phyloP scores from a whole-genome alignment of 1,139 yeast species.

The Blastobotrys niveus region DNA sequence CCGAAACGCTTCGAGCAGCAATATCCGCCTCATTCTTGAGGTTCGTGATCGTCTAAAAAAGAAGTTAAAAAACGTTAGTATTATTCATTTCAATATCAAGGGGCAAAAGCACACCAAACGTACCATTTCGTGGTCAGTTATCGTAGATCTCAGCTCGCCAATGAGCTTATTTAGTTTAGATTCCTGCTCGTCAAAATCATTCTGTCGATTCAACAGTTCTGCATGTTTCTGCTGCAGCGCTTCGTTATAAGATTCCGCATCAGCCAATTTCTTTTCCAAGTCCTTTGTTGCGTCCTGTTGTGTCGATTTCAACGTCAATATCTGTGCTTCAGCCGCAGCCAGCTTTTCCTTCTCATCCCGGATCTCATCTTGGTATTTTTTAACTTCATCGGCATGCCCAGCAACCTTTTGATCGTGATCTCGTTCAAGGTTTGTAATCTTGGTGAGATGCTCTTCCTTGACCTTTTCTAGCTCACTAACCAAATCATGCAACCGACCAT shows the following conservation, averaged over 20 bases:
- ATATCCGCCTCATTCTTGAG: conserved; percentile 8
- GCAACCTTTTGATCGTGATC: conserved; percentile 1
- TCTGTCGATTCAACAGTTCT: conserved; percentile 8
- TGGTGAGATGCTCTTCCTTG: conserved; percentile 17
- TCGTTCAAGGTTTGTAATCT: conserved; percentile 11
- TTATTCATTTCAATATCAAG: no score
- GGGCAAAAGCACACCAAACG: no score
- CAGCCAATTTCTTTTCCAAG: conserved; percentile 7
- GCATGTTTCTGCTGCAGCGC: conserved; percentile 14
- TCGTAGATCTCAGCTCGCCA: conserved; percentile 2
- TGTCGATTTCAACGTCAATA: conserved; percentile 16
- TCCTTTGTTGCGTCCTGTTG: conserved; percentile 5
- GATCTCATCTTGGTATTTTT: conserved; percentile 12
- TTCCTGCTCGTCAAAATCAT: conserved; percentile 3
- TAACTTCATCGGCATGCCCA: conserved; percentile 8
- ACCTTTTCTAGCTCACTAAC: conserved; percentile 27
- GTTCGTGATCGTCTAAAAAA: conserved; percentile 18
- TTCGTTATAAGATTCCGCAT: conserved; percentile 13
- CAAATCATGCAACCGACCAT: conserved; percentile 29
- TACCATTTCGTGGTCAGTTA: conserved; percentile 12
- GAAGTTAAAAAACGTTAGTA: conserved; percentile 1
- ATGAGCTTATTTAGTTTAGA: conserved; percentile 3
- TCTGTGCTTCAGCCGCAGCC: conserved; percentile 17
- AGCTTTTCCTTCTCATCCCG: conserved; percentile 12
- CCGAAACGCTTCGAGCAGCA: conserved; percentile 3